phyloP scores from a whole-genome alignment of 1,284 basidiomycete species.

The Phaffia rhodozyma region DNA sequence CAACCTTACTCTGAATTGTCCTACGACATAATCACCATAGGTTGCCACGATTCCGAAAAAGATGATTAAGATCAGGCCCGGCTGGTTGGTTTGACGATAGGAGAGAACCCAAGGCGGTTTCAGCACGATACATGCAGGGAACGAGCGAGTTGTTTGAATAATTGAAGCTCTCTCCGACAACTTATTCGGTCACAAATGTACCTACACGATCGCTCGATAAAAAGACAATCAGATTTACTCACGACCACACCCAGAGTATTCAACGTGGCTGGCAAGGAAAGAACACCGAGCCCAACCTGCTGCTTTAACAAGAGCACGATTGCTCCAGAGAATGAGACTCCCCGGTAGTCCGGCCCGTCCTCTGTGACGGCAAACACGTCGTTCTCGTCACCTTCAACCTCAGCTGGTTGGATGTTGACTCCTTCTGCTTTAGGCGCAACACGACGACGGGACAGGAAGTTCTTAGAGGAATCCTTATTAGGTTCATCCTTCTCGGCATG shows the following conservation, averaged over 20 bases:
- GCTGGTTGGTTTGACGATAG: too few species aligned
- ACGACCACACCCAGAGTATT: conserved; percentile 2
- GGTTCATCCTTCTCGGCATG: too few species aligned
- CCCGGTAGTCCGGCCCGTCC: conserved; percentile 5
- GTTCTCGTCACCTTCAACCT: neutral
- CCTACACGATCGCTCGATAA: too few species aligned
- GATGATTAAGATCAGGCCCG: neutral
- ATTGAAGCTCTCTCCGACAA: too few species aligned
- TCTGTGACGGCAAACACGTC: conserved; percentile 3
- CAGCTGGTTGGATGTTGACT: neutral
- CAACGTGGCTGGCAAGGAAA: neutral
- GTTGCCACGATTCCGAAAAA: conserved; percentile 1
- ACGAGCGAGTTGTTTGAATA: too few species aligned
- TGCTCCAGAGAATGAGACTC: neutral
- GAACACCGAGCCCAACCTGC: conserved; percentile 6
- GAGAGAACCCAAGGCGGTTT: too few species aligned
- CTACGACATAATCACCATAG: neutral
- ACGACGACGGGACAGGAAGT: too few species aligned
- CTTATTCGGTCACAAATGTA: too few species aligned
- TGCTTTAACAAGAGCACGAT: conserved; percentile 6
- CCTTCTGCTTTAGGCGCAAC: neutral
- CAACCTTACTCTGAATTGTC: neutral
- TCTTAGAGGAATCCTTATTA: too few species aligned
- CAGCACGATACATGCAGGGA: too few species aligned
- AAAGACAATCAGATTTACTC: too few species aligned